Evolutionary conservation across 306 rosid genomes (phyloP).

Genomic region (Vigna mungo): DNA sequence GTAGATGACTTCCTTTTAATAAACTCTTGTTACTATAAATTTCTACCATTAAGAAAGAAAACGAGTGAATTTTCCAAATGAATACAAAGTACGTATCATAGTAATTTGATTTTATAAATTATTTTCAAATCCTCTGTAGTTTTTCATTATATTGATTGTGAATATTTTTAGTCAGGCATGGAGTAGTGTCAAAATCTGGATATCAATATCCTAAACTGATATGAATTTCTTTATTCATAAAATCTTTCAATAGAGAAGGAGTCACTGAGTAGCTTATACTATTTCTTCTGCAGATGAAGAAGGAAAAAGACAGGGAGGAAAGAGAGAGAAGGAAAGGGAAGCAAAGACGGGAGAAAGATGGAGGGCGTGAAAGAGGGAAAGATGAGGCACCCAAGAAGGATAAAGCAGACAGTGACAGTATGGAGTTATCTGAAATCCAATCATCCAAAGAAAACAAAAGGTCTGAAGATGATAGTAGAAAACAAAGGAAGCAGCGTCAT

Average conservation of each 20-base stretch:
- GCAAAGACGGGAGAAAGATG: slow-evolving; percentile 78
- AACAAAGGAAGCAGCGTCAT: slow-evolving; percentile 68
- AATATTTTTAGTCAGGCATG: background rate
- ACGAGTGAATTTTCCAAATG: background rate
- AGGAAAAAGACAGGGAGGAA: slow-evolving; percentile 87
- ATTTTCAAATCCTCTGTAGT: background rate
- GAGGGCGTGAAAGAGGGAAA: slow-evolving; percentile 69
- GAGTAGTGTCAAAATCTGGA: slow-evolving; percentile 1
- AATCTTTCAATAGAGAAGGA: slow-evolving; percentile 12
- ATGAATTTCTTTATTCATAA: background rate
- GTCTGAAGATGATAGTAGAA: slow-evolving; percentile 61
- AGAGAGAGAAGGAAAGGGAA: slow-evolving; percentile 71
- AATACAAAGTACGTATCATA: background rate
- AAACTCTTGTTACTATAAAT: background rate
- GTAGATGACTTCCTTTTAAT: background rate
- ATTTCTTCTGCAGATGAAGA: slow-evolving; percentile 65
- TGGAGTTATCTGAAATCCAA: slow-evolving; percentile 61
- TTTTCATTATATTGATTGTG: background rate
- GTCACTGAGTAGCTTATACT: slow-evolving; percentile 18
- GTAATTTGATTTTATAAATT: background rate
- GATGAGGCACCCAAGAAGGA: slow-evolving; percentile 71
- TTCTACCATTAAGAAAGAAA: background rate
- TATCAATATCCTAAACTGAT: background rate
- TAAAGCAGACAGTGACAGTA: slow-evolving; percentile 60
- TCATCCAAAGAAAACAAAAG: slow-evolving; percentile 65